Conservation (phyloP, 1,284 basidiomycete genomes). For the Prillingera fragicola region DNA sequence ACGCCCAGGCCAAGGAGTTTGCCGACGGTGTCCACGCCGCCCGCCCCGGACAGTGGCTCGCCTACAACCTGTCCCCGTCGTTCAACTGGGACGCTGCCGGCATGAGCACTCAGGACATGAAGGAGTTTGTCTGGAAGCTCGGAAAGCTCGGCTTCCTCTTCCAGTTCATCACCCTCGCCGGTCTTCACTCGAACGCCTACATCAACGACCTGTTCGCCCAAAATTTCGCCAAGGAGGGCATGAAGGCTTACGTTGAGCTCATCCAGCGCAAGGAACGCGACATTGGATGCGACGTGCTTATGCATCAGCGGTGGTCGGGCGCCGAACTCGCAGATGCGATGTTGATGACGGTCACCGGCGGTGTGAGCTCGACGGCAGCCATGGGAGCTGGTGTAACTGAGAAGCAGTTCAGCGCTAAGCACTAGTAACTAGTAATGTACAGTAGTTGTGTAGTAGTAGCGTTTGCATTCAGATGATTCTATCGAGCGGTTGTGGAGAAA, state of each 20-base stretch:
- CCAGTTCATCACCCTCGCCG: constrained; percentile 98
- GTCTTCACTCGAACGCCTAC: constrained; percentile 94
- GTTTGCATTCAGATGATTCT: too few relatives aligned
- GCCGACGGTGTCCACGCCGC: constrained; percentile 76
- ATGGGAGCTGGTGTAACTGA: constrained; percentile 95
- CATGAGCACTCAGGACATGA: constrained; percentile 76
- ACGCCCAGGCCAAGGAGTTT: constrained; percentile 89
- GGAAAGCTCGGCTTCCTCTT: constrained; percentile 54
- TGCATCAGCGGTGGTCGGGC: constrained; percentile 74
- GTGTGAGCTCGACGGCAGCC: constrained; percentile 87
- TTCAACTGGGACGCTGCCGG: constrained; percentile 86
- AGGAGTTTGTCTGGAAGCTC: constrained; percentile 79
- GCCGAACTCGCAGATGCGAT: constrained; percentile 87
- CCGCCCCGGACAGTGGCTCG: constrained; percentile 81
- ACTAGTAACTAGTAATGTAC: too few relatives aligned
- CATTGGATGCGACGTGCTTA: constrained; percentile 82
- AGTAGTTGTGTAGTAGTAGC: too few relatives aligned
- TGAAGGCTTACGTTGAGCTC: constrained; percentile 58
- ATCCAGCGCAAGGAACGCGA: constrained; percentile 75
- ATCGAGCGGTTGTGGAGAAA: too few relatives aligned
- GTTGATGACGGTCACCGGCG: constrained; percentile 90
- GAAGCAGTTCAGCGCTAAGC: constrained; percentile 80
- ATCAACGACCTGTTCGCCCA: constrained; percentile 91
- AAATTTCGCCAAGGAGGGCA: constrained; percentile 74
- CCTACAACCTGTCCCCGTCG: constrained; percentile 87